phyloP scores from a whole-genome alignment of 768 basidiomycete species.

The Ramaria sp. region DNA sequence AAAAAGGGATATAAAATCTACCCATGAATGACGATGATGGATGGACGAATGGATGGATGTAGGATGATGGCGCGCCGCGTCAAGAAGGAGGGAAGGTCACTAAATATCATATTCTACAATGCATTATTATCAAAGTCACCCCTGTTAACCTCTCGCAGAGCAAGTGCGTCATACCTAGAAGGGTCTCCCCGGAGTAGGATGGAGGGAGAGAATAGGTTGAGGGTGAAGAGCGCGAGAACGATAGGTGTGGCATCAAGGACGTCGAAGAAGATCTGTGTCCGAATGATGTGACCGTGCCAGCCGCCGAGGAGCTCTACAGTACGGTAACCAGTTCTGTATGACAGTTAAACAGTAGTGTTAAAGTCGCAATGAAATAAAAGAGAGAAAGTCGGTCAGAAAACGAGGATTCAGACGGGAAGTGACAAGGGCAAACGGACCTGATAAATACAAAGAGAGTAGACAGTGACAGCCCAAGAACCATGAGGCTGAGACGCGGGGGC shows the following conservation, averaged over 20 bases:
- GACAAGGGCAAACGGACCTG: constrained; percentile 25
- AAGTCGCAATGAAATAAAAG: constrained; percentile 8
- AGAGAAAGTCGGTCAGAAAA: too few relatives aligned
- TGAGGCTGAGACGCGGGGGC: constrained; percentile 11
- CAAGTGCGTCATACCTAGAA: too few relatives aligned
- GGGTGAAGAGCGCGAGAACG: constrained; percentile 31
- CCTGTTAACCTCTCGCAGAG: too few relatives aligned
- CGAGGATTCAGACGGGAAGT: not conserved
- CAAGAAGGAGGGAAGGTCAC: too few relatives aligned
- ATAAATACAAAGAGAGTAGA: constrained; percentile 35
- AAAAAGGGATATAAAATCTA: too few relatives aligned
- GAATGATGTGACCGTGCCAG: not conserved
- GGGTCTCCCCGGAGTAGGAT: constrained; percentile 23
- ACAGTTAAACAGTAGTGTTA: constrained; percentile 5
- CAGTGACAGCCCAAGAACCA: constrained; percentile 16
- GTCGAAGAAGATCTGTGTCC: constrained; percentile 2
- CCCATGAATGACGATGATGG: too few relatives aligned
- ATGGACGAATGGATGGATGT: too few relatives aligned
- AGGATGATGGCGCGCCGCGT: too few relatives aligned
- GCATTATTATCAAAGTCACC: too few relatives aligned
- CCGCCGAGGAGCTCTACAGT: constrained; percentile 4
- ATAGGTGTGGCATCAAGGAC: constrained; percentile 41
- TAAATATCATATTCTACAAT: too few relatives aligned
- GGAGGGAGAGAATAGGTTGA: constrained; percentile 38
- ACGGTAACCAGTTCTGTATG: constrained; percentile 1